Conservation (phyloP, 306 rosid genomes). For the Gleditsia sinensis region DNA sequence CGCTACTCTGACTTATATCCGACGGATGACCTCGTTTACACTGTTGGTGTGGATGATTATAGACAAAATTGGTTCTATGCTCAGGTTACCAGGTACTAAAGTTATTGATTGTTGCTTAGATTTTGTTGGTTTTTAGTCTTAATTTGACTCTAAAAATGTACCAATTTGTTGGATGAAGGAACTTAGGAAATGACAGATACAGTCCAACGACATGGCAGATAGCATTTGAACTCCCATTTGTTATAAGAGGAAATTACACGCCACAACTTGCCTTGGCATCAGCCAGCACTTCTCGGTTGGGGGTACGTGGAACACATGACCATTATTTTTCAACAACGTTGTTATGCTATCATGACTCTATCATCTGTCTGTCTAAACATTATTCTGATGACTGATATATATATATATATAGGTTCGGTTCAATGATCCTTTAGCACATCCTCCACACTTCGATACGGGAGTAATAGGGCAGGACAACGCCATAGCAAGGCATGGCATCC, state of each 20-base stretch:
- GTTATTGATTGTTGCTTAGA: background rate
- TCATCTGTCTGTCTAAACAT: no score
- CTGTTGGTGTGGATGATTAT: slow-evolving; percentile 25
- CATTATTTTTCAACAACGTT: no score
- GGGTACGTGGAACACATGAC: slow-evolving; percentile 15
- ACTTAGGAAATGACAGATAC: slow-evolving; percentile 37
- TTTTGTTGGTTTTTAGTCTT: background rate
- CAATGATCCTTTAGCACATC: slow-evolving; percentile 15
- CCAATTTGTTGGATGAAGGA: slow-evolving; percentile 28
- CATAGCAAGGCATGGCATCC: slow-evolving; percentile 76
- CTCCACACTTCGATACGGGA: slow-evolving; percentile 38
- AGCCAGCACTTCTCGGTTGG: slow-evolving; percentile 24
- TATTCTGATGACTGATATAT: no score
- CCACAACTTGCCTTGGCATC: slow-evolving; percentile 65
- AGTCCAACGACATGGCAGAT: slow-evolving; percentile 65
- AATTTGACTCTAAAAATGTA: background rate
- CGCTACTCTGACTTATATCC: slow-evolving; percentile 55
- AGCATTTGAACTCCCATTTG: slow-evolving; percentile 37
- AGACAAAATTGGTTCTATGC: slow-evolving; percentile 55
- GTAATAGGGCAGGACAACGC: slow-evolving; percentile 60
- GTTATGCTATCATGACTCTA: no score
- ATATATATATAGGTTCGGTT: slow-evolving; percentile 67
- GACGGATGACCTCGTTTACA: slow-evolving; percentile 39
- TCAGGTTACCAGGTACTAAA: slow-evolving; percentile 35
- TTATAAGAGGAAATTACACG: slow-evolving; percentile 41